A percentile compares a stretch with the other conserved stretches of the same genome.
phyloP scores from a whole-genome alignment of 176 grass and related monocot species.

The sorghum (Sorghum bicolor) region DNA sequence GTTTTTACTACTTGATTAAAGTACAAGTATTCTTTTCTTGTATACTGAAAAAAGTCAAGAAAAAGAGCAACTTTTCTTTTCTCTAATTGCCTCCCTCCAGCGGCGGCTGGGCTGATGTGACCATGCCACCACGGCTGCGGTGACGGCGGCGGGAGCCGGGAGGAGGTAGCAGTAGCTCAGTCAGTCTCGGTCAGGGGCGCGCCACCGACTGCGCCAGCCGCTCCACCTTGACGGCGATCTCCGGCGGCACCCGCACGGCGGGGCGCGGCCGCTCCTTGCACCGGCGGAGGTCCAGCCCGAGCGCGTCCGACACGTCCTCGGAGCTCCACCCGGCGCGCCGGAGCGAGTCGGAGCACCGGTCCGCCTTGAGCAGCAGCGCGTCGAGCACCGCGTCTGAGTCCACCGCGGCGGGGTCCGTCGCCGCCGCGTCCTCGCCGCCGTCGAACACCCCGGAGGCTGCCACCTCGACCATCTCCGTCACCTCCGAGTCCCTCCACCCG shows the following conservation, averaged over 20 bases:
- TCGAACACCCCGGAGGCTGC: conserved; percentile 50
- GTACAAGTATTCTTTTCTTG: conserved; percentile 51
- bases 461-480: conserved; percentile 62
- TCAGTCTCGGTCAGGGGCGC: conserved; percentile 16
- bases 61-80: conserved; percentile 26
- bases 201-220: conserved; percentile 46
- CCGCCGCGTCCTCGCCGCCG: conserved; percentile 36
- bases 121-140: not conserved
- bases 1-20: conserved; percentile 42
- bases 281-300: conserved; percentile 48
- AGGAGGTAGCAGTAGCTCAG: not conserved
- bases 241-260: conserved; percentile 39
- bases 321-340: conserved; percentile 71
- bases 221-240: conserved; percentile 68
- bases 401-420: not conserved
- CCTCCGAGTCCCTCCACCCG: conserved; percentile 69
- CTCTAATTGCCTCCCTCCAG: not conserved
- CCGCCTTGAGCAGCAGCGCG: conserved; percentile 59
- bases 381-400: conserved; percentile 60
- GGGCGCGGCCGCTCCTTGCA: conserved; percentile 34
- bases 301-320: conserved; percentile 75
- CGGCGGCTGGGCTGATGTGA: not conserved
- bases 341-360: conserved; percentile 67
- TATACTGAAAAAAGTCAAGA: conserved; percentile 40
- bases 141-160: not conserved